These are phyloP conservation scores for Lactarius hengduanensis DNA, from an alignment of 768 basidiomycete species.

Conservation along the genomic window DNA sequence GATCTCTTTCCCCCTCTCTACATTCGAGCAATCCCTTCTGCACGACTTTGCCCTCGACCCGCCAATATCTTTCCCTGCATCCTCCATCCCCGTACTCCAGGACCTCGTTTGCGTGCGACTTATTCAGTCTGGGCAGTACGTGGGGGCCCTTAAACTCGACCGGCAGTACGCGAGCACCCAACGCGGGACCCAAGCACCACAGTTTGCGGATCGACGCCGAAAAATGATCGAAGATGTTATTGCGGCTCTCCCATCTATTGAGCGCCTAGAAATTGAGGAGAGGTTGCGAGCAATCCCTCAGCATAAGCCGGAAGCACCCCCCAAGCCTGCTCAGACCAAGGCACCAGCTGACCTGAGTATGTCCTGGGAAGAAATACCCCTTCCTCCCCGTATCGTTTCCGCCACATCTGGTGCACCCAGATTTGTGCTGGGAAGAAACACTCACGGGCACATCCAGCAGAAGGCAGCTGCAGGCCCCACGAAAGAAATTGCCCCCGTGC, in stretches of 20 bases:
- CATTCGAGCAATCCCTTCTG: conserved; percentile 60
- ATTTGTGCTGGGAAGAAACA: conserved; percentile 25
- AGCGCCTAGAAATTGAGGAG: conserved; percentile 60
- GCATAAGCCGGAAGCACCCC: conserved; percentile 7
- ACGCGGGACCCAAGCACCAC: conserved; percentile 41
- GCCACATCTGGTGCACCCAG: conserved; percentile 10
- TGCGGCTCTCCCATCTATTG: conserved; percentile 56
- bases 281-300: conserved; percentile 40
- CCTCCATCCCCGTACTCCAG: conserved; percentile 59
- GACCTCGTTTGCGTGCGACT: conserved; percentile 79
- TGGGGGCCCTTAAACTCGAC: conserved; percentile 75
- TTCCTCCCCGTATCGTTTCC: conserved; percentile 33
- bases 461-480: background rate
- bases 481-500: background rate
- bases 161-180: conserved; percentile 46
- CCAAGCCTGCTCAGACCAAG: conserved; percentile 19
- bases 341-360: conserved; percentile 44
- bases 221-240: conserved; percentile 72
- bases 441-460: conserved; percentile 4
- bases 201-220: conserved; percentile 50
- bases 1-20: conserved; percentile 61
- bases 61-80: conserved; percentile 45
- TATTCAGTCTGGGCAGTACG: conserved; percentile 66
- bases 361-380: conserved; percentile 58
- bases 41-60: conserved; percentile 59